Conservation (phyloP, 352 stramenopile genomes). For the Pythium dissimile region DNA sequence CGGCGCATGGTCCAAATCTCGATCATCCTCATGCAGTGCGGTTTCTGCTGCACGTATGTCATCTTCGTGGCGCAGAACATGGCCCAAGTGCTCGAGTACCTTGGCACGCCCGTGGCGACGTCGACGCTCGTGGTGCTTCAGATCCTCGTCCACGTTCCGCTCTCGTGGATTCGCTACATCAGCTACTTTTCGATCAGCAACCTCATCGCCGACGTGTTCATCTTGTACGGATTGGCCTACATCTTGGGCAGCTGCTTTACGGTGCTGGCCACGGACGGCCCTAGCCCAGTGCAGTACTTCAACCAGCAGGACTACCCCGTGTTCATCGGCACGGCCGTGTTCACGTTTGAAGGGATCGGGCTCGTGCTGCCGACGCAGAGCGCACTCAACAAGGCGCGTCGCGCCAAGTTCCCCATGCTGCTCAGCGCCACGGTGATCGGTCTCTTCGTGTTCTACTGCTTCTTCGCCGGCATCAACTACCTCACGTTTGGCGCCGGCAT, state of each 20-base stretch:
- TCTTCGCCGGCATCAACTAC: constrained; percentile 82
- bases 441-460: constrained; percentile 76
- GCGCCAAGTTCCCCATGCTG: constrained; percentile 59
- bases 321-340: constrained; percentile 79
- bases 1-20: constrained; percentile 74
- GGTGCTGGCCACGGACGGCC: constrained; percentile 43
- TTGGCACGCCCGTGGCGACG: constrained; percentile 33
- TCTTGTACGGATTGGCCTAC: constrained; percentile 71
- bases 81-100: constrained; percentile 60
- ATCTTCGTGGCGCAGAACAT: constrained; percentile 85
- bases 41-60: constrained; percentile 83
- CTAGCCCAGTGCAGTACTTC: constrained; percentile 57
- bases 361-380: constrained; percentile 74
- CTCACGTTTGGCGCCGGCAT: constrained; percentile 62
- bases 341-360: constrained; percentile 81
- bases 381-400: constrained; percentile 55
- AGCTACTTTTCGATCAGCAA: constrained; percentile 87
- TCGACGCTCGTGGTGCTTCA: constrained; percentile 73
- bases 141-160: constrained; percentile 68
- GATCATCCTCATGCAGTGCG: constrained; percentile 81
- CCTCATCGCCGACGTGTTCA: constrained; percentile 80
- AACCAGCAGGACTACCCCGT: constrained; percentile 69
- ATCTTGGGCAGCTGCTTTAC: constrained; percentile 76
- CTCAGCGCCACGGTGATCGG: constrained; percentile 62
- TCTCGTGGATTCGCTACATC: constrained; percentile 85